phyloP scores from a whole-genome alignment of 2,329 filamentous ascomycete genomes.

The Didymella glomerata region DNA sequence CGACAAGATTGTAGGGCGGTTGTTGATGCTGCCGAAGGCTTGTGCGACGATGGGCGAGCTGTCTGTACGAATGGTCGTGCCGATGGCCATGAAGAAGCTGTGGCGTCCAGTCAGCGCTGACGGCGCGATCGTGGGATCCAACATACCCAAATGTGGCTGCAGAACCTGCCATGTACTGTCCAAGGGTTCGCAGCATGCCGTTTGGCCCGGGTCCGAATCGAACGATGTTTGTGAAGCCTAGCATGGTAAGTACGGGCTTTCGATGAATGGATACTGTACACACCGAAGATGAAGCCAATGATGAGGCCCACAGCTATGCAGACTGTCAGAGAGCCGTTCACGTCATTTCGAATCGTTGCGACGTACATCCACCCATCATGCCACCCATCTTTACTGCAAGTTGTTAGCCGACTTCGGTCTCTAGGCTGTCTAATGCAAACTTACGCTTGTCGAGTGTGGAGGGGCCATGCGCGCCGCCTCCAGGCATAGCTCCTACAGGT shows the following conservation, averaged over 20 bases:
- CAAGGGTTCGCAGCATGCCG: constrained; percentile 90
- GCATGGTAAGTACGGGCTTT: constrained; percentile 27
- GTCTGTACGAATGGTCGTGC: constrained; percentile 93
- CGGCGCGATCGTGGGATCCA: background rate
- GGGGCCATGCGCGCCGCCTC: constrained; percentile 59
- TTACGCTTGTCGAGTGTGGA: constrained; percentile 76
- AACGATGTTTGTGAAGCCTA: constrained; percentile 93
- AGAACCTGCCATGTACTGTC: constrained; percentile 96
- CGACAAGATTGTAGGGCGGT: constrained; percentile 75
- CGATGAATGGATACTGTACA: constrained; percentile 29
- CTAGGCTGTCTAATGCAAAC: constrained; percentile 36
- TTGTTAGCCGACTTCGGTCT: constrained; percentile 42
- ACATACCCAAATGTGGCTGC: constrained; percentile 93
- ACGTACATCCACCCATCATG: constrained; percentile 97
- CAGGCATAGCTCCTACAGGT: constrained; percentile 58
- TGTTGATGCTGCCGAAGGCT: constrained; percentile 74
- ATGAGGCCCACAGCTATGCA: constrained; percentile 87
- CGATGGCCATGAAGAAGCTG: constrained; percentile 98
- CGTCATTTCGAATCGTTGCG: constrained; percentile 6
- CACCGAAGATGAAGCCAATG: constrained; percentile 98
- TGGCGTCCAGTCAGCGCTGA: constrained; percentile 23
- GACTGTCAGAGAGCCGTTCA: constrained; percentile 26
- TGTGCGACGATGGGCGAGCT: constrained; percentile 78
- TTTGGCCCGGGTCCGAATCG: constrained; percentile 92
- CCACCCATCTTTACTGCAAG: constrained; percentile 91